Conservation (phyloP, 1,139 yeast genomes). For the Geotrichum citri-aurantii region DNA sequence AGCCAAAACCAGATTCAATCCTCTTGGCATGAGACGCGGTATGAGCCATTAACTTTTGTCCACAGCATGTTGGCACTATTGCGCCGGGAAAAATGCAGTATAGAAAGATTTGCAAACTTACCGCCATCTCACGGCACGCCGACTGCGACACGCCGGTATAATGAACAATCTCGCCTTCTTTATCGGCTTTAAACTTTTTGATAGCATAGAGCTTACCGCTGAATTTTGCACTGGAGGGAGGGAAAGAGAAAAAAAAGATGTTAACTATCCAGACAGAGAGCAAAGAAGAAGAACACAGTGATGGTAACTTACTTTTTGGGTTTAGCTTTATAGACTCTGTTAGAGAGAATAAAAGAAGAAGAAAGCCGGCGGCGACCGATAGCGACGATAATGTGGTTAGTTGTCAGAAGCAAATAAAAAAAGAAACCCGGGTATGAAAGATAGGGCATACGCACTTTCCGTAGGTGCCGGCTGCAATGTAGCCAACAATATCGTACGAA, state of each 20-base stretch:
- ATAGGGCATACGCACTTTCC: constrained; percentile 42
- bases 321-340: constrained; percentile 80
- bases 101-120: constrained; percentile 3
- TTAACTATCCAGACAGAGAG: not conserved
- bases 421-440: not conserved
- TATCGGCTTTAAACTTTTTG: constrained; percentile 90
- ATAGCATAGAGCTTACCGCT: constrained; percentile 51
- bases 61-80: not conserved
- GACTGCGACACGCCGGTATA: constrained; percentile 95
- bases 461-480: constrained; percentile 97
- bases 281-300: not conserved
- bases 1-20: not conserved
- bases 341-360: not conserved
- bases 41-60: too few relatives aligned
- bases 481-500: constrained; percentile 83
- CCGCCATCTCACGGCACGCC: constrained; percentile 92
- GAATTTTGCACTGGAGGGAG: not conserved
- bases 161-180: constrained; percentile 82
- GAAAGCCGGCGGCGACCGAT: not conserved
- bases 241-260: too few relatives aligned
- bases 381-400: not conserved
- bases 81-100: not conserved
- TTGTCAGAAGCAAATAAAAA: not conserved
- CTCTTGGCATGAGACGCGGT: not conserved
- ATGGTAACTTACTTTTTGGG: constrained; percentile 28